Percentiles rank a stretch among this genome's conserved stretches.
Conservation (phyloP, 306 rosid species). For the Argentina anserina region DNA sequence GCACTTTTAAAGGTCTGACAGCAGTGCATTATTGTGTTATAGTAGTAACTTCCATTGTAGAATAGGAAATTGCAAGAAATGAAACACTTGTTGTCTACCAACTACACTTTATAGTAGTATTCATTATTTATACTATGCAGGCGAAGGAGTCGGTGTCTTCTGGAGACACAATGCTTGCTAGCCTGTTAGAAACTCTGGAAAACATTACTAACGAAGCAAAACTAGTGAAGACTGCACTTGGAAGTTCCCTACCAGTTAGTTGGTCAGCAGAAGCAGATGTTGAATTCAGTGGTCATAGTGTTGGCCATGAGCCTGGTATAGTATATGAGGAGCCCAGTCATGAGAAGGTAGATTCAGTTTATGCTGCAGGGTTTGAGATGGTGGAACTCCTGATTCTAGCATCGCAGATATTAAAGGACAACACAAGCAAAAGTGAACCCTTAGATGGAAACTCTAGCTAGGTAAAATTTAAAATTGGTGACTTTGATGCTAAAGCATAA, state of each 20-base stretch:
- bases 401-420: constrained; percentile 59
- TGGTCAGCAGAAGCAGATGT: constrained; percentile 68
- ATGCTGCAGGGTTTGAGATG: constrained; percentile 94
- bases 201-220: constrained; percentile 61
- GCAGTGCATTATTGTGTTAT: neutral
- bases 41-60: neutral
- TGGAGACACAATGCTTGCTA: constrained; percentile 34
- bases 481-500: neutral
- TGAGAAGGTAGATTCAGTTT: constrained; percentile 65
- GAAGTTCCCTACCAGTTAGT: constrained; percentile 87
- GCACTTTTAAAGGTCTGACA: constrained; percentile 61
- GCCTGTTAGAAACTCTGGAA: constrained; percentile 43
- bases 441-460: constrained; percentile 6
- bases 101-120: neutral
- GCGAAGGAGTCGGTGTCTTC: constrained; percentile 46
- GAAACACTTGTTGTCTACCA: neutral
- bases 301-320: constrained; percentile 27
- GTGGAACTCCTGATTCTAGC: constrained; percentile 82
- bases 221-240: constrained; percentile 84
- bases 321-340: constrained; percentile 30
- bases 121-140: constrained; percentile 32
- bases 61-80: neutral
- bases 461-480: neutral
- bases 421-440: constrained; percentile 22
- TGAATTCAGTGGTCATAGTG: constrained; percentile 28